Evolutionary conservation across 2,329 filamentous ascomycete genomes (phyloP).

Genomic region (Cyanodermella asteris): DNA sequence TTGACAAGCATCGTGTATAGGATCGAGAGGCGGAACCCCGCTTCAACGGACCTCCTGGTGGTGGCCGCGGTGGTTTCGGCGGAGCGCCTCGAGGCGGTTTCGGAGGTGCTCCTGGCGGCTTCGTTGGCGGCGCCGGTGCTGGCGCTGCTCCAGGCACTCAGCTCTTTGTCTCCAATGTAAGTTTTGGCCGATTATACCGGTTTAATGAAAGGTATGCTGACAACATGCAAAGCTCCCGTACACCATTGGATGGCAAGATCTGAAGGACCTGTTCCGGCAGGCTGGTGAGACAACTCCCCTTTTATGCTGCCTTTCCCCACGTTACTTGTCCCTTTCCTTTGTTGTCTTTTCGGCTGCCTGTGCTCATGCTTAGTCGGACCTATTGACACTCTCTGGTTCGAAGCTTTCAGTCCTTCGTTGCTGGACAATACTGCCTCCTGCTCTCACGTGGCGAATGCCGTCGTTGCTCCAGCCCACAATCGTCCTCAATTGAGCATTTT

Average conservation of each 20-base stretch:
- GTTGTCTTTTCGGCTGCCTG: too few relatives aligned
- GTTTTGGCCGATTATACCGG: too few relatives aligned
- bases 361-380: too few relatives aligned
- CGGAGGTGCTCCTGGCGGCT: constrained; percentile 32
- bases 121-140: constrained; percentile 25
- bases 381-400: too few relatives aligned
- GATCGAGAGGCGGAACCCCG: constrained; percentile 96
- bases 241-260: constrained; percentile 93
- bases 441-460: too few relatives aligned
- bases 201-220: too few relatives aligned
- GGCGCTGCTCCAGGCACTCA: constrained; percentile 45
- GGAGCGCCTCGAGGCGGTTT: constrained; percentile 39
- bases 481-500: too few relatives aligned
- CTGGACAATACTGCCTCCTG: too few relatives aligned
- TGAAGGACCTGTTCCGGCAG: constrained; percentile 97
- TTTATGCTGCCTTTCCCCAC: constrained; percentile 7
- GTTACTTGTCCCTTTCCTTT: constrained; percentile 5
- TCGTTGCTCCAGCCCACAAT: too few relatives aligned
- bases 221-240: constrained; percentile 56
- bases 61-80: constrained; percentile 16
- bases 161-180: constrained; percentile 95
- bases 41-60: constrained; percentile 61
- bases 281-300: constrained; percentile 66
- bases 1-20: constrained; percentile 24
- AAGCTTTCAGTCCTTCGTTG: too few relatives aligned